phyloP scores from a whole-genome alignment of 2,329 filamentous ascomycete species.

The Neopestalotiopsis clavispora region DNA sequence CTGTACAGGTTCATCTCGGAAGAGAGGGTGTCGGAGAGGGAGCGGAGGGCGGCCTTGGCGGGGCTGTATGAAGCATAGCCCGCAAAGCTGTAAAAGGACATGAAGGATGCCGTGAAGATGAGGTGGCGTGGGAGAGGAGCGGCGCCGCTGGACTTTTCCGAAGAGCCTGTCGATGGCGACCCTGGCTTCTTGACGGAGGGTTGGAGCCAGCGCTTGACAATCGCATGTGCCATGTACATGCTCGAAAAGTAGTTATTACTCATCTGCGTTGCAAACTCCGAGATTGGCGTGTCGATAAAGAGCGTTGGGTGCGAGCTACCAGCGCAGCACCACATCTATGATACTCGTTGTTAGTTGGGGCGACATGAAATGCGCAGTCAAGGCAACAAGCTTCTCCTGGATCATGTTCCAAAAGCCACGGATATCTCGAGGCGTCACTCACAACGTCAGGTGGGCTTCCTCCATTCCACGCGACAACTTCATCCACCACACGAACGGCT shows the following conservation, averaged over 20 bases:
- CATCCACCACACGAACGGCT: constrained; percentile 59
- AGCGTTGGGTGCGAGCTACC: constrained; percentile 62
- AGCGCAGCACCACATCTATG: constrained; percentile 63
- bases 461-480: constrained; percentile 67
- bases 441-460: constrained; percentile 62
- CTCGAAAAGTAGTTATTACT: constrained; percentile 46
- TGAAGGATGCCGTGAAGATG: constrained; percentile 69
- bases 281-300: constrained; percentile 41
- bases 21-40: constrained; percentile 66
- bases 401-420: neutral
- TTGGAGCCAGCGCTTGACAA: constrained; percentile 34
- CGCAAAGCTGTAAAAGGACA: constrained; percentile 65
- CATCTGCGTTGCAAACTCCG: constrained; percentile 40
- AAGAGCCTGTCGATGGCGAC: neutral
- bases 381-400: neutral
- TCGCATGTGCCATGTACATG: constrained; percentile 43
- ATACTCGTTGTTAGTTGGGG: neutral
- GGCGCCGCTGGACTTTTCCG: neutral
- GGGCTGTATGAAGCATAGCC: constrained; percentile 71
- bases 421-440: neutral
- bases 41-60: constrained; percentile 69
- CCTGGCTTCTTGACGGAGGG: neutral
- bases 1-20: constrained; percentile 56
- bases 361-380: neutral
- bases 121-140: constrained; percentile 55